Evolutionary conservation across 2,329 filamentous ascomycete genomes (phyloP).

Genomic region (Fusarium sp.): DNA sequence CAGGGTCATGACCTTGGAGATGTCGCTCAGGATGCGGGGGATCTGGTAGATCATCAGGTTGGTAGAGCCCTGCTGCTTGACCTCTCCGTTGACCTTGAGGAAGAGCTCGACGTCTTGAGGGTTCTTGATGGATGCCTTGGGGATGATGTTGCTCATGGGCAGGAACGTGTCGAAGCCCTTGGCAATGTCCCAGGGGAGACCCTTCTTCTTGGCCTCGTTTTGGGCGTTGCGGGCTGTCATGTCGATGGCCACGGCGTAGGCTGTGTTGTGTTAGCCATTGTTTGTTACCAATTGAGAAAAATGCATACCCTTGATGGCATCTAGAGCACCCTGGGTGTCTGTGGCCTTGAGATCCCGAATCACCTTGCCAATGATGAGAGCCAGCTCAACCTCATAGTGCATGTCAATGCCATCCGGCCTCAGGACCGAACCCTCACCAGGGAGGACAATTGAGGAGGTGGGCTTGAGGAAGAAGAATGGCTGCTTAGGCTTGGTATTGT

Average conservation of each 20-base stretch:
- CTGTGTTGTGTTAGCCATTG: constrained; percentile 55
- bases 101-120: constrained; percentile 91
- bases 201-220: constrained; percentile 94
- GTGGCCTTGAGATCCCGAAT: constrained; percentile 79
- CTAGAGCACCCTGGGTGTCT: constrained; percentile 81
- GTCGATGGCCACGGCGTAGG: constrained; percentile 92
- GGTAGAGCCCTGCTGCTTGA: constrained; percentile 88
- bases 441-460: constrained; percentile 84
- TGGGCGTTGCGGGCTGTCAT: constrained; percentile 98
- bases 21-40: constrained; percentile 87
- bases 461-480: constrained; percentile 99
- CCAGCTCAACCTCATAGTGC: constrained; percentile 96
- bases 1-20: constrained; percentile 94
- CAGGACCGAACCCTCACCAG: constrained; percentile 82
- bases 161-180: constrained; percentile 99
- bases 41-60: constrained; percentile 94
- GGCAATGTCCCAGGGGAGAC: constrained; percentile 93
- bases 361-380: constrained; percentile 85
- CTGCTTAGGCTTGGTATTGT: constrained; percentile 88
- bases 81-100: constrained; percentile 83
- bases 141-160: constrained; percentile 84
- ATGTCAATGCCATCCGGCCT: constrained; percentile 85
- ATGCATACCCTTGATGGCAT: constrained; percentile 79
- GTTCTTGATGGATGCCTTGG: constrained; percentile 83
- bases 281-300: background rate